Conservation (phyloP, 176 grass and related monocot genomes). For the Carex pumila region DNA sequence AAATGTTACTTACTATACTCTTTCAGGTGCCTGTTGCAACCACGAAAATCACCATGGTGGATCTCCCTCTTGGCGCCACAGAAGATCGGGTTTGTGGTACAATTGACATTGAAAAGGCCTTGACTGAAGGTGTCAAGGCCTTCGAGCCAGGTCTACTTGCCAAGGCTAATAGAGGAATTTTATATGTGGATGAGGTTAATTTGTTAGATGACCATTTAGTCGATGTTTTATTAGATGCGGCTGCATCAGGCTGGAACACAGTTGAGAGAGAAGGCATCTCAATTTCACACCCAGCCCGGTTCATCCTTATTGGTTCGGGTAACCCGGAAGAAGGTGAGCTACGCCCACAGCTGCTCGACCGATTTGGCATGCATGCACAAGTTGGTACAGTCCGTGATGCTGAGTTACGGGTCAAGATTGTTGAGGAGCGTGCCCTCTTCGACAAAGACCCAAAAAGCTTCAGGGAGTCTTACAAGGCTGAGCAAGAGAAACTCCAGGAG, state of each 20-base stretch:
- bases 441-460: constrained; percentile 78
- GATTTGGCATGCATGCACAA: constrained; percentile 97
- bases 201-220: constrained; percentile 90
- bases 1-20: background rate
- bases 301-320: constrained; percentile 95
- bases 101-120: constrained; percentile 99
- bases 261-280: constrained; percentile 99
- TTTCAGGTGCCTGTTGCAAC: constrained; percentile 35
- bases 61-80: constrained; percentile 91
- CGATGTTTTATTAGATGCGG: constrained; percentile 81
- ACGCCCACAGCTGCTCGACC: constrained; percentile 82
- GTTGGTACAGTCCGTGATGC: constrained; percentile 83
- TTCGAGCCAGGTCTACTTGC: constrained; percentile 92
- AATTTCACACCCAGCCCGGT: constrained; percentile 88
- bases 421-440: constrained; percentile 80
- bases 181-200: constrained; percentile 97
- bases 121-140: constrained; percentile 94
- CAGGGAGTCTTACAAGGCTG: constrained; percentile 54
- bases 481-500: constrained; percentile 81
- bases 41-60: constrained; percentile 92
- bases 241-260: constrained; percentile 91
- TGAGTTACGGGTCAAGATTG: constrained; percentile 91
- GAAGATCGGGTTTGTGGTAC: constrained; percentile 97
- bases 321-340: constrained; percentile 97
- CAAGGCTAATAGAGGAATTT: constrained; percentile 93